Conservation (phyloP, 1,139 yeast genomes). For the Yamadazyma diospyri region DNA sequence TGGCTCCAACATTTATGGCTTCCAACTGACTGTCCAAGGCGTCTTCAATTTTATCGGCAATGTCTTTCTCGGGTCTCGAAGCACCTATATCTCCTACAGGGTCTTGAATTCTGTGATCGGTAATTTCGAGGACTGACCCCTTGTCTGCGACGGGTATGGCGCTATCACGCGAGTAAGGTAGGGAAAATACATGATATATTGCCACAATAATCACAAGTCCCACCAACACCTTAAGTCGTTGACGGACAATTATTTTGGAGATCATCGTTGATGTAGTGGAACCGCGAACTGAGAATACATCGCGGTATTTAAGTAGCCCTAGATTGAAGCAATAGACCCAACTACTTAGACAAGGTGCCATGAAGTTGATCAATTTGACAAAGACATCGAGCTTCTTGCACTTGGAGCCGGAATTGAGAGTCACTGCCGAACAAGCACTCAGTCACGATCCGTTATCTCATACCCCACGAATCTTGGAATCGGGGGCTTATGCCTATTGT, state of each 20-base stretch:
- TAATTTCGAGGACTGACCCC: background rate
- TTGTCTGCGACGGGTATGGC: too few species aligned
- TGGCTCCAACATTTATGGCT: background rate
- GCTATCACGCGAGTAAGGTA: background rate
- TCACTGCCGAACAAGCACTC: slow-evolving; percentile 36
- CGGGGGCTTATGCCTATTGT: slow-evolving; percentile 71
- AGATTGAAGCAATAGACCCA: too few species aligned
- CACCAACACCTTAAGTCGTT: slow-evolving; percentile 8
- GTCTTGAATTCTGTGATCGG: slow-evolving; percentile 6
- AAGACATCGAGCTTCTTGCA: slow-evolving; percentile 51
- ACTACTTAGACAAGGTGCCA: too few species aligned
- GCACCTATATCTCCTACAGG: slow-evolving; percentile 8
- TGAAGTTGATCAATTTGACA: slow-evolving; percentile 23
- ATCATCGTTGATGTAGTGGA: slow-evolving; percentile 3
- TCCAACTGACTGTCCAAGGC: background rate
- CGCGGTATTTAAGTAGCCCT: too few species aligned
- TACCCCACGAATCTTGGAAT: slow-evolving; percentile 56
- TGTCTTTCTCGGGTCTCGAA: slow-evolving; percentile 2
- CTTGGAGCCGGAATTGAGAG: slow-evolving; percentile 53
- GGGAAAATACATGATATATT: slow-evolving; percentile 3
- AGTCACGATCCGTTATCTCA: slow-evolving; percentile 33
- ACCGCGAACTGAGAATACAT: too few species aligned
- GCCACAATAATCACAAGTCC: slow-evolving; percentile 6
- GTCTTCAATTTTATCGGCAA: slow-evolving; percentile 2
- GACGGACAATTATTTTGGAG: slow-evolving; percentile 6